Conservation (phyloP, 176 grass and related monocot genomes). For the Eleusine coracana region DNA sequence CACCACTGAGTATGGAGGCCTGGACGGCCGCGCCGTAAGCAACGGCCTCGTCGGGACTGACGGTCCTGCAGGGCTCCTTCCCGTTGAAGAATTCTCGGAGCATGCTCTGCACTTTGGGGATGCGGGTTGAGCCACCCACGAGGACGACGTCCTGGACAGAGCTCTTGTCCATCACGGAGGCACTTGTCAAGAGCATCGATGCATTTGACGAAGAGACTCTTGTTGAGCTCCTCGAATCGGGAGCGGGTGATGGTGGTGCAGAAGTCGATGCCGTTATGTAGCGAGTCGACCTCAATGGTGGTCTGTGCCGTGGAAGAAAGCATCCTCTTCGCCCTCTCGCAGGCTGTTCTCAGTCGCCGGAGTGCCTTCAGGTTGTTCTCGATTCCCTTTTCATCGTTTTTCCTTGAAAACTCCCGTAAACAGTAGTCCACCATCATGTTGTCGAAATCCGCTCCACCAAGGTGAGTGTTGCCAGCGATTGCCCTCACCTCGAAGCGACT, state of each 20-base stretch:
- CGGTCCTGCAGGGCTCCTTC: conserved; percentile 53
- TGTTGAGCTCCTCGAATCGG: conserved; percentile 55
- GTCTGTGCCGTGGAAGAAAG: conserved; percentile 48
- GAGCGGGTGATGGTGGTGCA: conserved; percentile 37
- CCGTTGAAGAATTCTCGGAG: no score
- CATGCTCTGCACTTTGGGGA: conserved; percentile 49
- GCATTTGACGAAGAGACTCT: conserved; percentile 48
- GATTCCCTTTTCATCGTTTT: conserved; percentile 48
- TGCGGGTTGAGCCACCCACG: conserved; percentile 59
- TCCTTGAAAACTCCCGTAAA: conserved; percentile 47
- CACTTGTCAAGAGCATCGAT: conserved; percentile 54
- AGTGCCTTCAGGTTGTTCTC: conserved; percentile 43
- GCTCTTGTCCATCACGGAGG: conserved; percentile 47
- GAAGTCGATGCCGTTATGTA: conserved; percentile 45
- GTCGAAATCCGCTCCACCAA: conserved; percentile 45
- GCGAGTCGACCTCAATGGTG: conserved; percentile 48
- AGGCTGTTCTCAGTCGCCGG: conserved; percentile 43
- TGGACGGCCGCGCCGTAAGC: conserved; percentile 53
- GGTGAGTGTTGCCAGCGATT: conserved; percentile 46
- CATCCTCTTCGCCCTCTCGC: conserved; percentile 59
- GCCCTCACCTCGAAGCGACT: conserved; percentile 38
- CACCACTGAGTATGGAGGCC: conserved; percentile 40
- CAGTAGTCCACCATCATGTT: conserved; percentile 57
- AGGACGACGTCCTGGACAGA: conserved; percentile 50
- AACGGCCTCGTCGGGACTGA: conserved; percentile 60